These are phyloP conservation scores for Scheffersomyces quercinus DNA, from an alignment of 1,139 yeast species.

Conservation along the genomic window DNA sequence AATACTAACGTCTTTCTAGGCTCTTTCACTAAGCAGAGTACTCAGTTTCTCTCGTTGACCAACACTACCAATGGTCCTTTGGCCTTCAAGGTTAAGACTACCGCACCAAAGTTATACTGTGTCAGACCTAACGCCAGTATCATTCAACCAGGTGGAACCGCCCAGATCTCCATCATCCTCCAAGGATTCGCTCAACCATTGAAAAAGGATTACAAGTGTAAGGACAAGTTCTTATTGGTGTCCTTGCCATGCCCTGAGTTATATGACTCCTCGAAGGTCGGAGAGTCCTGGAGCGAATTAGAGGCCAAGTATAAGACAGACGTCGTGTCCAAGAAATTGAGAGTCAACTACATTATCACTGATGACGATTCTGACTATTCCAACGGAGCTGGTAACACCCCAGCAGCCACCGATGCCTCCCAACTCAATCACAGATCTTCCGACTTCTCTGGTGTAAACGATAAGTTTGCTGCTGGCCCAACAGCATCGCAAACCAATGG, in stretches of 20 bases:
- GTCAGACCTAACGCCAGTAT: constrained; percentile 94
- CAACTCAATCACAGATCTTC: neutral
- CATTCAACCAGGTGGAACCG: constrained; percentile 70
- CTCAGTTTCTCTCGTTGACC: constrained; percentile 66
- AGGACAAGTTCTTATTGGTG: constrained; percentile 90
- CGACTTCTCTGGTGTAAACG: constrained; percentile 1
- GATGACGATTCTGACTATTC: constrained; percentile 18
- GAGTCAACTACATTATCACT: constrained; percentile 61
- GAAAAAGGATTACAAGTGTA: constrained; percentile 69
- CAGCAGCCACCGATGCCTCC: constrained; percentile 15
- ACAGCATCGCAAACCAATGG: neutral
- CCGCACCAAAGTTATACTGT: constrained; percentile 95
- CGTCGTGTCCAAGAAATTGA: constrained; percentile 72
- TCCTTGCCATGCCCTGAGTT: constrained; percentile 73
- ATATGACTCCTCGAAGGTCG: constrained; percentile 56
- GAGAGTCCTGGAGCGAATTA: constrained; percentile 71
- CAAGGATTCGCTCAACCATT: constrained; percentile 83
- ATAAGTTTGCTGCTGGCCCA: neutral
- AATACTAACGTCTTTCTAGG: constrained; percentile 33
- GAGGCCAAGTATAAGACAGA: constrained; percentile 62
- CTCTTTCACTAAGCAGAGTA: constrained; percentile 72
- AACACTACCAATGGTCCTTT: constrained; percentile 63
- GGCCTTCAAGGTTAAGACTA: constrained; percentile 96
- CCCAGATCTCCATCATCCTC: constrained; percentile 78
- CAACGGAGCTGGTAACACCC: constrained; percentile 14